phyloP scores from a whole-genome alignment of 768 basidiomycete species.

The Chiua virens region DNA sequence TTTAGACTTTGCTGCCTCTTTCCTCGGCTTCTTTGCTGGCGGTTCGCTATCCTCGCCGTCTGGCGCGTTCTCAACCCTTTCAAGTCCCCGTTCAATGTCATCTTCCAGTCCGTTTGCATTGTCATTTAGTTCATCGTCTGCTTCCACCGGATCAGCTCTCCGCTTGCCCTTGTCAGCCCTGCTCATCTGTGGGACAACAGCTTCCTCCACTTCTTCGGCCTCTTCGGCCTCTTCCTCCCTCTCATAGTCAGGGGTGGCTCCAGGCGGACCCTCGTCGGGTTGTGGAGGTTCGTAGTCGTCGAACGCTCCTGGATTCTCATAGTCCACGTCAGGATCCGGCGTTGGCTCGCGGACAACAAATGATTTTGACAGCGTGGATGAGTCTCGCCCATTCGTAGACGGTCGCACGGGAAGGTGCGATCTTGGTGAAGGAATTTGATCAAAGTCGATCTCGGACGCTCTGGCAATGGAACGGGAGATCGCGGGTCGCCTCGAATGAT shows the following conservation, averaged over 20 bases:
- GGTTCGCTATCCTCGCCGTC: conserved; percentile 41
- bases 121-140: conserved; percentile 7
- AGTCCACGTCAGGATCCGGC: conserved; percentile 25
- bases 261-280: conserved; percentile 30
- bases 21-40: conserved; percentile 27
- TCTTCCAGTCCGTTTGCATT: conserved; percentile 36
- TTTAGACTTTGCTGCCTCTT: conserved; percentile 28
- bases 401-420: conserved; percentile 32
- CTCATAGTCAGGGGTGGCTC: conserved; percentile 50
- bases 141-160: conserved; percentile 28
- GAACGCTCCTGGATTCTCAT: conserved; percentile 16
- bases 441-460: conserved; percentile 58
- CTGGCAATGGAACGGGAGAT: conserved; percentile 50
- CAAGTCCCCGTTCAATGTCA: conserved; percentile 43
- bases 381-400: conserved; percentile 36
- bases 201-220: conserved; percentile 33
- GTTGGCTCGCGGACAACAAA: conserved; percentile 22
- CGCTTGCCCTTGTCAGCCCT: conserved; percentile 42
- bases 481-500: conserved; percentile 32
- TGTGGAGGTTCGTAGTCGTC: conserved; percentile 30
- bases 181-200: conserved; percentile 23
- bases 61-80: conserved; percentile 52
- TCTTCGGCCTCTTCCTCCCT: conserved; percentile 39
- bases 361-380: conserved; percentile 34
- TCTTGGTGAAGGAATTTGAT: conserved; percentile 61